Evolutionary conservation across 257 asterid genomes (phyloP), one percentile per base, ranked within the genome.

Genomic region (Nicotiana paniculata): DNA sequence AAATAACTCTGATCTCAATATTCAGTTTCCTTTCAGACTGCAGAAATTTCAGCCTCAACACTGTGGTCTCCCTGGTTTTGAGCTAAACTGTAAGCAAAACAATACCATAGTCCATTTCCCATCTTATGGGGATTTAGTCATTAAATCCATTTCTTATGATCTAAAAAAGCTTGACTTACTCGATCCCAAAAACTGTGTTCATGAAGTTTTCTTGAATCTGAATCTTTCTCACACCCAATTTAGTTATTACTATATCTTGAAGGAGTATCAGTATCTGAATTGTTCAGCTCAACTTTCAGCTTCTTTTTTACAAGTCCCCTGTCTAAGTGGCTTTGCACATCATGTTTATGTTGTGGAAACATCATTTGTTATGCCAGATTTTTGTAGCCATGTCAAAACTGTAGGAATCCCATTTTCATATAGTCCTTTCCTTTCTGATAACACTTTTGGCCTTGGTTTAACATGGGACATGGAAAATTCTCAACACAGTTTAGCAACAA

Each of bases 101-200:
- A 82, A n/a, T 16, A 85, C 89, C 43, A 75, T 58, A 24, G 69
- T 89, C 18, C 79, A 82, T 62, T 82, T 91, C n/a, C 89, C 85
- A 37, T 57, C n/a, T 12, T 85, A 87, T 37, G 87, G 91, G 8
- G 92, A 84, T 33, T 82, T 91, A 64, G 65, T 55, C 12, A 86
- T 89, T n/a, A 88, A 85, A 81, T 85, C 91, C 53, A 89, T 89
- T 24, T 83, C 85, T 0, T 91, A 88, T 33, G 77, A 86, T 3
- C 1, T 65, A 21, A 67, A 61, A 76, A 81, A 51, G 30, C 48
- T 91, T 3, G 35, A 82, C 75, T 91, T 91, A 46, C 0, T 83
- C 17, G 91, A 91, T 16, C 94, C 90, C 11, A 85, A 82, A 26
- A 86, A 79, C 58, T 91, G 94, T 26, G 90, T 91, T 17, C 91